These are phyloP conservation scores for Nakaseomyces sp. DNA, from an alignment of 1,139 yeast genomes.

Conservation along the genomic window DNA sequence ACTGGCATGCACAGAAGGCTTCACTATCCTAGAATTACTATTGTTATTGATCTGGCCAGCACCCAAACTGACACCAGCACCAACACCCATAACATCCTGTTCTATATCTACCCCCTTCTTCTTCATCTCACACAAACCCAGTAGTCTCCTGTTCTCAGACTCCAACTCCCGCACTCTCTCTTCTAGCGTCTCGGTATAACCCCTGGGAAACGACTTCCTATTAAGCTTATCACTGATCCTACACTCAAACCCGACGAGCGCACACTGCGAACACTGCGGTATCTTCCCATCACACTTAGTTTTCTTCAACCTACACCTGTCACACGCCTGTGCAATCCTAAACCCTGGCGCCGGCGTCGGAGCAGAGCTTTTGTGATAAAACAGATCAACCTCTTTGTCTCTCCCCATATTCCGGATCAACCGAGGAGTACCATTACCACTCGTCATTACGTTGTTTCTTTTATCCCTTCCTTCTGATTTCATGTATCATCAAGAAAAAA, in stretches of 20 bases:
- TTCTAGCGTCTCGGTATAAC: constrained; percentile 64
- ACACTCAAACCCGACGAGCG: constrained; percentile 61
- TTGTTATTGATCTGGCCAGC: too few relatives aligned
- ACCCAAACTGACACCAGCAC: too few relatives aligned
- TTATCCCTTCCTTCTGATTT: neutral
- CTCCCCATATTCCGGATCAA: constrained; percentile 3
- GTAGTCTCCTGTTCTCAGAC: constrained; percentile 43
- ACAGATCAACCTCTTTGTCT: neutral
- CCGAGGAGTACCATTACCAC: neutral
- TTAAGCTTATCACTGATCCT: constrained; percentile 64
- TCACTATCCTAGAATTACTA: too few relatives aligned
- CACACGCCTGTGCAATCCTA: constrained; percentile 71
- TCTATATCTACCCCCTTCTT: too few relatives aligned
- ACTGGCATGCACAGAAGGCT: too few relatives aligned
- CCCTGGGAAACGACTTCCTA: constrained; percentile 63
- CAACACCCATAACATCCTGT: too few relatives aligned
- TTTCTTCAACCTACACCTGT: constrained; percentile 75
- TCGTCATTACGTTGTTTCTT: neutral
- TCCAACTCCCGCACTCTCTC: constrained; percentile 54
- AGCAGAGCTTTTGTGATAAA: constrained; percentile 7
- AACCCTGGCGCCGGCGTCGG: constrained; percentile 33
- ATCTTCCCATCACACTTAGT: constrained; percentile 33
- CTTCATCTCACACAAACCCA: constrained; percentile 47
- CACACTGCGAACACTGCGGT: constrained; percentile 54
- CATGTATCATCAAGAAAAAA: too few relatives aligned